A percentile compares a stretch with the other conserved stretches of the same genome.
Evolutionary conservation across 768 basidiomycete species (phyloP).

Genomic region (Paxillus involutus): DNA sequence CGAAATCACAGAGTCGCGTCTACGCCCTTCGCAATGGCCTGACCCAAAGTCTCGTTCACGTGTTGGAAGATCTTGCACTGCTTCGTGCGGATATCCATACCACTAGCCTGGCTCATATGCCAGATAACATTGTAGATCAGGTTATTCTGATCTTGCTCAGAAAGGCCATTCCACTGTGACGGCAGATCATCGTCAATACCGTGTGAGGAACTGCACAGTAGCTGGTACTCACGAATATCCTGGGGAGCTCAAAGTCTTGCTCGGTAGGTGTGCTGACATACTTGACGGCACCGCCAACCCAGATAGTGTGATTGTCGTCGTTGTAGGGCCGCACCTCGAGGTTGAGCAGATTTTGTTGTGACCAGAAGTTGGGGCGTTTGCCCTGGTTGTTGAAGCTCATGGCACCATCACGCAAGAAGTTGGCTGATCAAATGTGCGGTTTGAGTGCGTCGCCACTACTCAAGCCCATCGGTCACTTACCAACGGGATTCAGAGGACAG

Average conservation of each 20-base stretch:
- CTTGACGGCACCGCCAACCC: slow-evolving; percentile 41
- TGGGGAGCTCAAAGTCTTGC: slow-evolving; percentile 40
- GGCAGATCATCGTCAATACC: background rate
- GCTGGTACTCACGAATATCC: slow-evolving; percentile 26
- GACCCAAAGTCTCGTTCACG: slow-evolving; percentile 35
- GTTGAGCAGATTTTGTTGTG: slow-evolving; percentile 34
- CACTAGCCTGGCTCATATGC: slow-evolving; percentile 36
- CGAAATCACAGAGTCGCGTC: slow-evolving; percentile 11
- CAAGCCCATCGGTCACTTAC: slow-evolving; percentile 17
- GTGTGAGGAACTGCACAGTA: background rate
- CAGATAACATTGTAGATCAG: slow-evolving; percentile 38
- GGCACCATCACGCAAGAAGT: slow-evolving; percentile 38
- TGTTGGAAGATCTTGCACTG: slow-evolving; percentile 37
- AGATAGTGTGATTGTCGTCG: slow-evolving; percentile 40
- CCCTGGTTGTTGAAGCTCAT: slow-evolving; percentile 40
- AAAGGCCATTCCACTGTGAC: slow-evolving; percentile 34
- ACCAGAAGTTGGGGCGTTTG: slow-evolving; percentile 39
- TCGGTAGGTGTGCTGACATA: slow-evolving; percentile 35
- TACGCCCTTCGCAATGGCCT: slow-evolving; percentile 35
- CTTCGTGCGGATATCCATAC: slow-evolving; percentile 27
- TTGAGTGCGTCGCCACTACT: background rate
- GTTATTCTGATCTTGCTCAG: slow-evolving; percentile 34
- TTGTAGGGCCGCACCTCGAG: slow-evolving; percentile 34
- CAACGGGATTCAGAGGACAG: slow-evolving; percentile 37
- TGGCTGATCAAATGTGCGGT: slow-evolving; percentile 21